Conservation (phyloP, 202 grass and related monocot species). For the Dendrocalamus latiflorus region DNA sequence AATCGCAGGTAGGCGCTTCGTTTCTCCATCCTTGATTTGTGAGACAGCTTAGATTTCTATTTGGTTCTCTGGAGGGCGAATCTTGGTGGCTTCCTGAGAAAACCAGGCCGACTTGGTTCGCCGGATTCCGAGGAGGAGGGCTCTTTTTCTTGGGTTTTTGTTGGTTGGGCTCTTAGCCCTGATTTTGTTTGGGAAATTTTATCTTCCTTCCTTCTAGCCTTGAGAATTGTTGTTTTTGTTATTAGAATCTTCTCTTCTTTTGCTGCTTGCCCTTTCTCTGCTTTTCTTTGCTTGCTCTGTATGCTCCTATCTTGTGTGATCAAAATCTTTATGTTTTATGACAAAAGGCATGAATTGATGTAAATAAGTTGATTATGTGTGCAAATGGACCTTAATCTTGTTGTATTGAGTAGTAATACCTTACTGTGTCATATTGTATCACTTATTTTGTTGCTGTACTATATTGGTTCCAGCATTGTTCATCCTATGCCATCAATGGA, state of each 20-base stretch:
- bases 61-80: background rate
- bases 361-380: background rate
- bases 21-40: background rate
- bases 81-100: background rate
- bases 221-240: background rate
- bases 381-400: background rate
- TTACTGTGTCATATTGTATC: background rate
- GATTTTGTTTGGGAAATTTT: background rate
- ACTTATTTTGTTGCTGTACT: no score
- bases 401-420: background rate
- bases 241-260: no score
- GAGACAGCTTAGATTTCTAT: background rate
- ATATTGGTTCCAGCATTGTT: no score
- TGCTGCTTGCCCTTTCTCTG: no score
- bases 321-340: background rate
- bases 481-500: constrained; percentile 33
- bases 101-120: background rate
- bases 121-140: background rate
- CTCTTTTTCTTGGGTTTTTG: background rate
- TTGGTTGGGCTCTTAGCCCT: background rate
- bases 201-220: background rate
- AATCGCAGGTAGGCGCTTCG: background rate
- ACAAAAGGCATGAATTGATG: background rate
- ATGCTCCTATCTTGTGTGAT: background rate
- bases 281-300: background rate